These are phyloP conservation scores for Globomyces sp. DNA, from an alignment of 371 early-diverging fungal genomes.

Conservation along the genomic window DNA sequence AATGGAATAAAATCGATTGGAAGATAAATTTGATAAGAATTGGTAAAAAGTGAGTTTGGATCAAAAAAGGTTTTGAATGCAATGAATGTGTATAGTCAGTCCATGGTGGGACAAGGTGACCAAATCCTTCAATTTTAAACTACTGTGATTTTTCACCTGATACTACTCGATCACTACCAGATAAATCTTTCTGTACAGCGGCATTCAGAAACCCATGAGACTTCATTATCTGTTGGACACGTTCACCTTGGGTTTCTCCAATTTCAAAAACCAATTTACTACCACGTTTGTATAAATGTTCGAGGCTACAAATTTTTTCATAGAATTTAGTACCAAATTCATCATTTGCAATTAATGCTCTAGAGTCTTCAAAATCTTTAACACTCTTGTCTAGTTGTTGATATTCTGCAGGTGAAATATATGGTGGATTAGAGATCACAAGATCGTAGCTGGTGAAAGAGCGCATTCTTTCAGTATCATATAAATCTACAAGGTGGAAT, in stretches of 20 bases:
- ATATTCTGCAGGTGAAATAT: slow-evolving; percentile 76
- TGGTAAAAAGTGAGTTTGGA: too few relatives aligned
- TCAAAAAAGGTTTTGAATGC: too few relatives aligned
- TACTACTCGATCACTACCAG: slow-evolving; percentile 14
- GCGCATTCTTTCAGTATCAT: not conserved
- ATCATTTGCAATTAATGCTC: slow-evolving; percentile 70
- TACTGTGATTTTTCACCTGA: too few relatives aligned
- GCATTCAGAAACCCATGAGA: not conserved
- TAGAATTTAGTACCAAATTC: slow-evolving; percentile 65
- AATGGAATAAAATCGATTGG: too few relatives aligned
- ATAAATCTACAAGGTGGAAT: slow-evolving; percentile 26
- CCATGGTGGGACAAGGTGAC: too few relatives aligned
- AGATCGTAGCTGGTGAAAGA: slow-evolving; percentile 45
- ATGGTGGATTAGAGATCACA: slow-evolving; percentile 89
- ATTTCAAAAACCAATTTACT: slow-evolving; percentile 14
- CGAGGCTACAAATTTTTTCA: slow-evolving; percentile 48
- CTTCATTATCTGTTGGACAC: slow-evolving; percentile 1
- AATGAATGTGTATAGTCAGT: too few relatives aligned
- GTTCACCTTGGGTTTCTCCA: not conserved
- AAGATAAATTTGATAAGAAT: too few relatives aligned
- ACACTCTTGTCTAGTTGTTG: slow-evolving; percentile 65
- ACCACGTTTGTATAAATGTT: slow-evolving; percentile 19
- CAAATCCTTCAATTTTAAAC: too few relatives aligned
- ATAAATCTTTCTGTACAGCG: slow-evolving; percentile 10
- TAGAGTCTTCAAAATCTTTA: slow-evolving; percentile 80